Base-by-base conservation (phyloP, 805 yeast genomes). In the Cephaloascus fragrans region DNA sequence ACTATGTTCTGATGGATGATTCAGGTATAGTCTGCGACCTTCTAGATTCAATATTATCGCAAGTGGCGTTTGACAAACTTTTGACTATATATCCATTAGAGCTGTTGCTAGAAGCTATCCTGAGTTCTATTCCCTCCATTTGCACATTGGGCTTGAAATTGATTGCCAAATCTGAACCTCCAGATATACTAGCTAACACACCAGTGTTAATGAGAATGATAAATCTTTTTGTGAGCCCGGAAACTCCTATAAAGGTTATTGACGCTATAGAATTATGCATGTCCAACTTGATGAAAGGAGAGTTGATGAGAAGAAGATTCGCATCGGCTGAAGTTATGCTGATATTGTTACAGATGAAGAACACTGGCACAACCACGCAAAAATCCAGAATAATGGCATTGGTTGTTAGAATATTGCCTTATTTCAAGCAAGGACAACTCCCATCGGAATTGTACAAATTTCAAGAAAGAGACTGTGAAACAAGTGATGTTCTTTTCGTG, bases 111-210 rank as follows among this genome's bases (percentile, higher is more conserved):
- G 52, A 54, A 19, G 68, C 62, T 0, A 44, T 61, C 17, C 44
- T 46, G 14, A 48, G 55, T 12, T 48, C 48, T 12, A 43, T 50
- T 19, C 50, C 53, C 12, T 47, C 47, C 16, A 44, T 64, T 19
- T 53, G 53, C 34, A 36, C 44, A 2, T 45, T 53, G 10, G 48
- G 54, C 20, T 47, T 57, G 12, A 39, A 48, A 3, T 40, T 58
- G 10, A 40, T 63, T 4, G 20, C 41, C 3, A 47, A 45, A 26
- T 55, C 61, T 3, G 43, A 48, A 5, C 62, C 64, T 2, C 44
- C 58, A 3, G 67, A 59, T 40, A 29, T 57, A n/a, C 40, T 61
- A 14, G 61, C 62, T 8, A 57, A 55, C 36, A 53, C 64, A 0
- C 49, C 55, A 3, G 39, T 62, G 3, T 36, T 57, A 14, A 39